Base-by-base conservation (phyloP, 768 basidiomycete genomes). In the Suillus sp. region DNA sequence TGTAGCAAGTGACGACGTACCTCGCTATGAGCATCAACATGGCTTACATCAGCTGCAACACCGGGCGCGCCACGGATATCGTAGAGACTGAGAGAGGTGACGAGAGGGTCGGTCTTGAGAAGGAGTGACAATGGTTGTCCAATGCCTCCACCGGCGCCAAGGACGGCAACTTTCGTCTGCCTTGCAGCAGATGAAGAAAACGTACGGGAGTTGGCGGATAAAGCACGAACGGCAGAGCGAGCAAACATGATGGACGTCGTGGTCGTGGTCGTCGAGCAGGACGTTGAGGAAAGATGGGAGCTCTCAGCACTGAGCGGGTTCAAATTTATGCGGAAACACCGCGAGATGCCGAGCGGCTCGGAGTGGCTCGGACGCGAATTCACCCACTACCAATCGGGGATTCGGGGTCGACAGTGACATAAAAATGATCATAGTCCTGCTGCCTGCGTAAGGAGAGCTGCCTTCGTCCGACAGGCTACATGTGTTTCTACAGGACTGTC, bases 91-190 rank as follows among this genome's bases (percentile, higher is more conserved):
- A 98, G 80, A 66, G 89, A 86, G 60, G 87, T 87, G 75, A 97
- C 92, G 69, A 95, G 81, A 48, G 94, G 94, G 83, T 99, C 92
- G 68, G 81, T 86, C 84, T 99, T 98, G 76, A 98, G 88, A 68
- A 97, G 84, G 67, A 99, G 81, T 55, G 95, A 96, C 71, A 98
- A 82, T 73, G 96, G 96, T 78, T 99, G 96, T 76, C 96, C 96
- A 77, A 99, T 99, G 78, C 96, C 96, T 84, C 96, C 96, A 71
- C 94, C 96, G 65, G 97, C 97, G 71, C 96, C 96, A 76, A 97
- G 92, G 65, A 99, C 96, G 58, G 92, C 92, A 76, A 97, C 96
- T 82, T 95, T 96, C 68, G 88, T 89, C 67, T 83, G 84, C 71
- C 88, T 85, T 51, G 87, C 73, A 30, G 85, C 80, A 27, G 89